A percentile compares a stretch with the other conserved stretches of the same genome.
Evolutionary conservation across 345 rosid species (phyloP).

Genomic region (Atalantia buxifolia): DNA sequence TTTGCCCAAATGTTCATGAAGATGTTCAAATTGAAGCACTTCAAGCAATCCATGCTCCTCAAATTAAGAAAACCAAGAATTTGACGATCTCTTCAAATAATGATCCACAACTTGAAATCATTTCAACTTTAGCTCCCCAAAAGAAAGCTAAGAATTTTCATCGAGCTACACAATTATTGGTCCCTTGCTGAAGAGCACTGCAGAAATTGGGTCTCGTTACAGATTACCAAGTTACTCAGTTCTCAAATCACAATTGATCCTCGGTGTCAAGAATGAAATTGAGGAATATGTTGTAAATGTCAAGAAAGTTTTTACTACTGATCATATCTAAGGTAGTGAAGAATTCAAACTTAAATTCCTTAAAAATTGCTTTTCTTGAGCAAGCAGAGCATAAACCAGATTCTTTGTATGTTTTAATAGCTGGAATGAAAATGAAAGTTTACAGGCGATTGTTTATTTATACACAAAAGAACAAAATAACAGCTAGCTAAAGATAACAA

Average conservation of each 20-base stretch:
- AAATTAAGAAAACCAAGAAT: background rate
- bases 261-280: background rate
- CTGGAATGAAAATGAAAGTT: too few species aligned
- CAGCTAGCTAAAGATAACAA: too few species aligned
- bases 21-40: conserved; percentile 1
- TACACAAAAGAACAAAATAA: too few species aligned
- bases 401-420: too few species aligned
- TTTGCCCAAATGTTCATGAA: conserved; percentile 2
- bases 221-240: background rate
- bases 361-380: too few species aligned
- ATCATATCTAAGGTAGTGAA: background rate
- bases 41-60: background rate
- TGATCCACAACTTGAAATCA: background rate
- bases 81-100: background rate
- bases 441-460: too few species aligned
- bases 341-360: background rate
- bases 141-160: too few species aligned
- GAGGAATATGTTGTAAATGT: background rate
- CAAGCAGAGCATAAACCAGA: too few species aligned
- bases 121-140: background rate
- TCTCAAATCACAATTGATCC: background rate
- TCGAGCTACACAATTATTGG: too few species aligned
- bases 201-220: background rate
- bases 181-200: background rate
- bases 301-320: background rate